Percentiles rank a stretch among this genome's conserved stretches.
Conservation (phyloP, 2,329 filamentous ascomycete genomes). For the Ophiocordyceps australis region DNA sequence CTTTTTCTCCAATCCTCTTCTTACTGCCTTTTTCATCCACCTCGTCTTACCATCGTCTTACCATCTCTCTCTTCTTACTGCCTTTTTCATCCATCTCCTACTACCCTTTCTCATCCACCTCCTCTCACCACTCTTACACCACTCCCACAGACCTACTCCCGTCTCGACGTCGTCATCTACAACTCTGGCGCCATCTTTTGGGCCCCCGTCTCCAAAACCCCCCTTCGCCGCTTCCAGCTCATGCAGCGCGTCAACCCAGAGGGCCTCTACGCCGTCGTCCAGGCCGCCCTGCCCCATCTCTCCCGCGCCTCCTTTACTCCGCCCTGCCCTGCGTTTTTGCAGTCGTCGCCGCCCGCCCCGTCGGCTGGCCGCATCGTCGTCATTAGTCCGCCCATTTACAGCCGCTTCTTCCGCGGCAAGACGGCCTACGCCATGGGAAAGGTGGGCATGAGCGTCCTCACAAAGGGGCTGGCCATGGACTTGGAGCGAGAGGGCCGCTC, state of each 20-base stretch:
- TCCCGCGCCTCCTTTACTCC: background rate
- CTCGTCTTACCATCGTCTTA: no score
- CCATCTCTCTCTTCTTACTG: background rate
- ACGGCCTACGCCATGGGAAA: constrained; percentile 69
- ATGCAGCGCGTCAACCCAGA: constrained; percentile 63
- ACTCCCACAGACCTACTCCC: constrained; percentile 29
- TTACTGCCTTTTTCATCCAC: background rate
- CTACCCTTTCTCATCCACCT: no score
- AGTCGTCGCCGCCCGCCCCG: background rate
- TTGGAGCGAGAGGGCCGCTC: constrained; percentile 35
- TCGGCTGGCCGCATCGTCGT: constrained; percentile 49
- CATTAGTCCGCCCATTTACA: constrained; percentile 72
- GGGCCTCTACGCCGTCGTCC: constrained; percentile 56
- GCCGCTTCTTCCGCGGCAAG: constrained; percentile 70
- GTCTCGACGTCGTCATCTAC: constrained; percentile 61
- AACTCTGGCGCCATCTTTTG: constrained; percentile 80
- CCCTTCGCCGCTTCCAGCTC: constrained; percentile 56
- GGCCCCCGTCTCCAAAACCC: constrained; percentile 55
- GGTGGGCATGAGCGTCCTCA: constrained; percentile 65
- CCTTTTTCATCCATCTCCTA: background rate
- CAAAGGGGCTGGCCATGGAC: constrained; percentile 70
- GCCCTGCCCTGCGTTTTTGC: background rate
- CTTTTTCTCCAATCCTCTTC: background rate
- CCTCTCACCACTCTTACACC: background rate
- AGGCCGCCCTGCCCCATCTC: constrained; percentile 51